phyloP scores from a whole-genome alignment of 78 protist genomes.

The Dictyostelium firmibasis region DNA sequence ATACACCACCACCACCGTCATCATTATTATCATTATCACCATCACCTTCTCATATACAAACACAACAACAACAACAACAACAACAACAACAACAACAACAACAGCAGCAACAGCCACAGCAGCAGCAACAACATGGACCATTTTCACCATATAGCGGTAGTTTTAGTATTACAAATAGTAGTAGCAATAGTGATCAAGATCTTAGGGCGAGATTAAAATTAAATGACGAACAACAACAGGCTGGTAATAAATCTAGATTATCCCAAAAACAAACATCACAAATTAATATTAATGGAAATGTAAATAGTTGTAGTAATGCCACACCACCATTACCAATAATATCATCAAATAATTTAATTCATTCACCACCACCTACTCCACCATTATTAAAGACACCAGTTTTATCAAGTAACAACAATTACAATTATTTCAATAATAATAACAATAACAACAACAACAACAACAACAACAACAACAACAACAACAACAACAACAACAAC shows the following conservation, averaged over 20 bases:
- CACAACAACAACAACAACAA: background rate
- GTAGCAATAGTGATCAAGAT: background rate
- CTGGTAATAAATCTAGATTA: background rate
- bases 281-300: background rate
- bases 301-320: background rate
- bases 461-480: no score
- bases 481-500: no score
- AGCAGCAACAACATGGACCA: background rate
- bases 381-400: background rate
- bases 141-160: background rate
- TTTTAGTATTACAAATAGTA: background rate
- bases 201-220: background rate
- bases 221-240: background rate
- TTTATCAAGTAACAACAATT: background rate
- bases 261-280: background rate
- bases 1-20: background rate
- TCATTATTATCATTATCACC: background rate
- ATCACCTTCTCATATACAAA: background rate
- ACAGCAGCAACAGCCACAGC: background rate
- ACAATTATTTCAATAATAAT: background rate
- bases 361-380: conserved; percentile 11
- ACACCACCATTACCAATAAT: background rate
- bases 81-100: background rate
- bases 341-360: background rate
- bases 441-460: background rate